Evolutionary conservation across 1,284 basidiomycete species (phyloP).

Genomic region (Ustilago cynodontis): DNA sequence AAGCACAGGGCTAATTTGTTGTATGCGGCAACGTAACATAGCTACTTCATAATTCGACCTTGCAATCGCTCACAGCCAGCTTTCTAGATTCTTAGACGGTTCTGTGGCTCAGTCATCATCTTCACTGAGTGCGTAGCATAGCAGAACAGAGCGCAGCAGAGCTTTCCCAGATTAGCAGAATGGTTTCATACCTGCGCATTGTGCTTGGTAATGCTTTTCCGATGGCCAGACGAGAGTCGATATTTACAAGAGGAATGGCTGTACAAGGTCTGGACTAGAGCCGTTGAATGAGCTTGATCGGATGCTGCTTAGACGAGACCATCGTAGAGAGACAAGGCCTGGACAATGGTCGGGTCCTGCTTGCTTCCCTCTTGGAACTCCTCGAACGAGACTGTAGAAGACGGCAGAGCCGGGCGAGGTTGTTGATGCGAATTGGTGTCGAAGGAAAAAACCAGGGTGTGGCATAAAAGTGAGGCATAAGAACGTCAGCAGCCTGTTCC

Average conservation of each 20-base stretch:
- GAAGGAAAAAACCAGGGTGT: too few relatives aligned
- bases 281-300: background rate
- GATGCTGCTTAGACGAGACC: constrained; percentile 41
- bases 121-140: background rate
- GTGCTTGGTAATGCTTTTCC: background rate
- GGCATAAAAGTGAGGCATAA: background rate
- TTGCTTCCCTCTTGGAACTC: constrained; percentile 70
- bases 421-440: background rate
- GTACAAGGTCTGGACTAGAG: constrained; percentile 8
- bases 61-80: too few relatives aligned
- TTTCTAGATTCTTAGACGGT: too few relatives aligned
- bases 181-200: background rate
- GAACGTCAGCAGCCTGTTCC: background rate
- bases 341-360: constrained; percentile 68
- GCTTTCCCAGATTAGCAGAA: background rate
- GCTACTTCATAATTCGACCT: too few relatives aligned
- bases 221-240: constrained; percentile 2
- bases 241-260: constrained; percentile 15
- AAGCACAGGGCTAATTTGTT: background rate
- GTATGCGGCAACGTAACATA: constrained; percentile 5
- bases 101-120: background rate
- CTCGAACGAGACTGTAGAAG: constrained; percentile 63
- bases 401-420: background rate
- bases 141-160: too few relatives aligned
- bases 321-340: constrained; percentile 66